Evolutionary conservation across 805 yeast species (phyloP), one percentile per base, ranked within the genome.

Genomic region (Ogataea sp.): DNA sequence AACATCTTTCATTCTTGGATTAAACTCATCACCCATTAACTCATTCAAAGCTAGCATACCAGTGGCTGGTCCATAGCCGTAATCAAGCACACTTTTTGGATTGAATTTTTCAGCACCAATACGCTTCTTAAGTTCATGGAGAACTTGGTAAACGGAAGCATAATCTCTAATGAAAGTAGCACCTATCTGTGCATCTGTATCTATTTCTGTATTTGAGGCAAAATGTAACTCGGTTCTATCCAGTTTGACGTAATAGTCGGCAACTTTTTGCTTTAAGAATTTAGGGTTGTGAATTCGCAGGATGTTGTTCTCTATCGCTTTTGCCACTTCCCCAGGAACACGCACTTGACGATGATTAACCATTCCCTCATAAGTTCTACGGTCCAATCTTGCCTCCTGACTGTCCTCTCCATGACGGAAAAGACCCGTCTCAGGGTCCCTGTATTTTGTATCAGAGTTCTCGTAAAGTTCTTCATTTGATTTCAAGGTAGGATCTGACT

Each of bases 41-140:
- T 88, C 96, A 53, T 89, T 86, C 38, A 88, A 64, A 0, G 95
- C 97, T 14, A 89, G 62, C 67, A 93, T 78, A 2, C 97, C 97
- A 0, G 94, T 81, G 2, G 87, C 90, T 1, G 98, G 97, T 0
- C 98, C 97, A 53, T 71, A 79, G 0, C 96, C 90, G 13, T 86
- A 74, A 52, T 86, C 94, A 37, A 93, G 65, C 0, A 93, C 74
- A 5, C 74, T 65, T 23, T 70, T 52, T 0, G 97, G 97, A 18
- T 58, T 58, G 63, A 87, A 84, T 36, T 53, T 52, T 0, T 62
- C n/a, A n/a, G n/a, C 64, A 6, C 54, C 60, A 17, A 70, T 56
- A 31, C 89, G 65, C 33, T 68, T 66, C 47, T 74, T 67, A 27
- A 88, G 61, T 48, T 90, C 97, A 21, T 56, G 54, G 29, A 93